Percentiles rank a stretch among this genome's conserved stretches.
Conservation (phyloP, 2,329 filamentous ascomycete genomes). For the Beauveria sp. region DNA sequence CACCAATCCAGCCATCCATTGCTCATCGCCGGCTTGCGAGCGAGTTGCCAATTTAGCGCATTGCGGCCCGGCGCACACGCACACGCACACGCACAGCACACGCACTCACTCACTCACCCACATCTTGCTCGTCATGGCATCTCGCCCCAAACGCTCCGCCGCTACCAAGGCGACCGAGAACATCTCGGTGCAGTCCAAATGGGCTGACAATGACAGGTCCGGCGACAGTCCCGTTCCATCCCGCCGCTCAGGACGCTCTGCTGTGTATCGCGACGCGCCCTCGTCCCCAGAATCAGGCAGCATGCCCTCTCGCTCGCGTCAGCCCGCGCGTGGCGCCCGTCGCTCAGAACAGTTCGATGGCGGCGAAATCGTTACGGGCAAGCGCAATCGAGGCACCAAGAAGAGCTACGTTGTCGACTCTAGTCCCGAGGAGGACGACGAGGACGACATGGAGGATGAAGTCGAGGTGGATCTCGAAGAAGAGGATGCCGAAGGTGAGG, state of each 20-base stretch:
- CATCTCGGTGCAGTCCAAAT: constrained; percentile 34
- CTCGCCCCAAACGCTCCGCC: constrained; percentile 40
- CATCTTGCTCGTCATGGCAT: constrained; percentile 31
- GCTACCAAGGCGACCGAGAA: constrained; percentile 35
- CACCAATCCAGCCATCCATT: neutral
- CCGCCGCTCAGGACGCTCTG: constrained; percentile 41
- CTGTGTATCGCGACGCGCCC: constrained; percentile 36
- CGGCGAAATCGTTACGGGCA: constrained; percentile 41
- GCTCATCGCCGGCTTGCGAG: neutral
- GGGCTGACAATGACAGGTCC: constrained; percentile 28
- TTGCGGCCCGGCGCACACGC: neutral
- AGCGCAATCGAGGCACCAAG: constrained; percentile 47
- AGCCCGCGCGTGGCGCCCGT: constrained; percentile 40
- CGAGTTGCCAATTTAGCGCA: constrained; percentile 1
- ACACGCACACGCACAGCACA: too few species aligned
- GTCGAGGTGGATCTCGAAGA: constrained; percentile 29
- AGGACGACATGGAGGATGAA: constrained; percentile 32
- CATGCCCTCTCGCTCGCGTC: constrained; percentile 16
- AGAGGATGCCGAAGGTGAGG: constrained; percentile 29
- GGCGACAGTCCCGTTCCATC: constrained; percentile 42
- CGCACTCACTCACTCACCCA: neutral
- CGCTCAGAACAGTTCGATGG: constrained; percentile 33
- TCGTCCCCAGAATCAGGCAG: constrained; percentile 41
- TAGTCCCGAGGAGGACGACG: constrained; percentile 41
- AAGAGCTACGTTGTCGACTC: constrained; percentile 55